Percentiles rank a stretch among this genome's conserved stretches.
Evolutionary conservation across 768 basidiomycete species (phyloP).

Genomic region (Strobilomyces echinocephalus): DNA sequence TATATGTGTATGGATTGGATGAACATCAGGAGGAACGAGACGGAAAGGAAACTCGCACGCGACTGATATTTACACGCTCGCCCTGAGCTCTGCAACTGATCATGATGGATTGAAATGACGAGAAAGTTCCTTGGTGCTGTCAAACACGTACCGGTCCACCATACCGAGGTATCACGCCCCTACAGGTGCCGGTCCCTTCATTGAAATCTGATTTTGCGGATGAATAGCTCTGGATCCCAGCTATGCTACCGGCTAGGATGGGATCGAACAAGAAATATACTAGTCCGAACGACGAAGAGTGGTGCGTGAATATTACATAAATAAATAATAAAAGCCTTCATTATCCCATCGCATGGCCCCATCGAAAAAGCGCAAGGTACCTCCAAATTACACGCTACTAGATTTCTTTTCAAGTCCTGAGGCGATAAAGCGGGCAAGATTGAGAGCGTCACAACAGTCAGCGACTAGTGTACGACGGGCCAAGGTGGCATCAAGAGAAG

Average conservation of each 20-base stretch:
- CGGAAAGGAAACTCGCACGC: neutral
- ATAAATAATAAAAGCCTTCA: neutral
- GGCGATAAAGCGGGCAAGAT: constrained; percentile 19
- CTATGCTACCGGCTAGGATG: too few relatives aligned
- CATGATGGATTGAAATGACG: too few relatives aligned
- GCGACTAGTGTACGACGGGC: neutral
- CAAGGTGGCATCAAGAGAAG: constrained; percentile 28
- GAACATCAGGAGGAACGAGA: neutral
- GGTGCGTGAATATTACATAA: neutral
- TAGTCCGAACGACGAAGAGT: too few relatives aligned
- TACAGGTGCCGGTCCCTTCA: too few relatives aligned
- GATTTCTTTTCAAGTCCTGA: constrained; percentile 40
- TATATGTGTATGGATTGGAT: neutral
- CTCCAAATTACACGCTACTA: constrained; percentile 38
- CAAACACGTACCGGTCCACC: too few relatives aligned
- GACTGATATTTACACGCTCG: too few relatives aligned
- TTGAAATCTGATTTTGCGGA: too few relatives aligned
- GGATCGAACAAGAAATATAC: too few relatives aligned
- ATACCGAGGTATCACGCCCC: too few relatives aligned
- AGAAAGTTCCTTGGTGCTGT: too few relatives aligned
- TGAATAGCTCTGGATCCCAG: too few relatives aligned
- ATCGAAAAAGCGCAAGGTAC: constrained; percentile 32
- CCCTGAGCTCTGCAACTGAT: too few relatives aligned
- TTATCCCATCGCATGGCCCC: constrained; percentile 29
- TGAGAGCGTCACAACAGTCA: constrained; percentile 2